These are phyloP conservation scores for Trifolium repens DNA, from an alignment of 306 rosid species.

Conservation along the genomic window DNA sequence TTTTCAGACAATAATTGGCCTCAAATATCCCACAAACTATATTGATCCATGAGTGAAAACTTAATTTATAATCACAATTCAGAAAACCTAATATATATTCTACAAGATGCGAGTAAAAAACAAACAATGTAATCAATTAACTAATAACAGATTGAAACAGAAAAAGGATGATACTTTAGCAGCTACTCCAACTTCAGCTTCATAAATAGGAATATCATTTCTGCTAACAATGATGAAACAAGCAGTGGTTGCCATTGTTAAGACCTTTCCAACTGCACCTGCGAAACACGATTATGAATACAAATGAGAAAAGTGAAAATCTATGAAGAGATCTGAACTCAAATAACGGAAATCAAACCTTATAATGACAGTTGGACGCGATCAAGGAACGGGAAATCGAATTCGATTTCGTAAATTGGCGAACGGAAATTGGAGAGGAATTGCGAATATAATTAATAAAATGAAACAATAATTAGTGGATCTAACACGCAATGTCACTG, in stretches of 20 bases:
- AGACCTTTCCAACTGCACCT: conserved; percentile 30
- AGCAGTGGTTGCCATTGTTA: conserved; percentile 84
- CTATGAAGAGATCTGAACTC: conserved; percentile 10
- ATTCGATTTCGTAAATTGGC: conserved; percentile 5
- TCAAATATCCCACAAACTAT: conserved; percentile 13
- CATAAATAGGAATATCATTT: conserved; percentile 94
- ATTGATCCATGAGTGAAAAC: conserved; percentile 22
- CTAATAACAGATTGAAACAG: conserved; percentile 6
- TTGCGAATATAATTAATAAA: not conserved
- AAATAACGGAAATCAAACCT: conserved; percentile 14
- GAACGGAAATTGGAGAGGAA: not conserved
- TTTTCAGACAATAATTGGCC: conserved; percentile 17
- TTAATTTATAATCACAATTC: not conserved
- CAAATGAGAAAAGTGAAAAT: conserved; percentile 4
- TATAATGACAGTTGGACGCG: not conserved
- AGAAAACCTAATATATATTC: conserved; percentile 15
- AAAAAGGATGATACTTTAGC: conserved; percentile 63
- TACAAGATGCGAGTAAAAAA: conserved; percentile 5
- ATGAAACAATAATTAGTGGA: not conserved
- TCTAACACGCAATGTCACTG: not conserved
- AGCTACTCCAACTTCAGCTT: conserved; percentile 98
- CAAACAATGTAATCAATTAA: not conserved
- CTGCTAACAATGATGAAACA: conserved; percentile 97
- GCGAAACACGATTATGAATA: not conserved
- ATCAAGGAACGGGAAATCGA: conserved; percentile 4